Evolutionary conservation across 495 filamentous ascomycete species (phyloP).

Genomic region (Trichoderma orchidacearum): DNA sequence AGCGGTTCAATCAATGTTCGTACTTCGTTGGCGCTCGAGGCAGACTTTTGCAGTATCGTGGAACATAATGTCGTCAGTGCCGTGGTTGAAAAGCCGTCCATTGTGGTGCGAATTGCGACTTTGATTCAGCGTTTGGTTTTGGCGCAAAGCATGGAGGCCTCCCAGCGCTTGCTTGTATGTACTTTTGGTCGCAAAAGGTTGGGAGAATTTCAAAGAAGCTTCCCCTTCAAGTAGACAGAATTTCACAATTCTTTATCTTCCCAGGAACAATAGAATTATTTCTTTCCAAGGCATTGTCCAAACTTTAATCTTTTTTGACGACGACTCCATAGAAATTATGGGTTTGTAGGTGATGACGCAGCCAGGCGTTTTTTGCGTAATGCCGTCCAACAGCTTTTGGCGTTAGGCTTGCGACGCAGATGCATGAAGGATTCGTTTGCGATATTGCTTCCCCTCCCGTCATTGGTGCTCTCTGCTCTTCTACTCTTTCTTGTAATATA

Average conservation of each 20-base stretch:
- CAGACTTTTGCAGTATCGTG: neutral
- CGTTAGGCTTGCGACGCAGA: neutral
- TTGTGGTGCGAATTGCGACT: neutral
- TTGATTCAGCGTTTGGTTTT: too few relatives aligned
- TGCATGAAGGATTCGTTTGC: too few relatives aligned
- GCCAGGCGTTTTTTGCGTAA: neutral
- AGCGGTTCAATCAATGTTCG: neutral
- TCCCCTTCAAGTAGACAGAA: neutral
- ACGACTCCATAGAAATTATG: neutral
- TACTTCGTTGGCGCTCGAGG: neutral
- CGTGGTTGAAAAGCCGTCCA: neutral
- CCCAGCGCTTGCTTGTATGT: too few relatives aligned
- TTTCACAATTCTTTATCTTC: too few relatives aligned
- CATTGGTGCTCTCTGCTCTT: too few relatives aligned
- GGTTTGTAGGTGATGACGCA: neutral
- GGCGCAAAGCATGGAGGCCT: too few relatives aligned
- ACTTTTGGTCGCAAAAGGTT: too few relatives aligned
- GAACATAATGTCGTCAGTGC: neutral
- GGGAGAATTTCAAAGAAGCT: too few relatives aligned
- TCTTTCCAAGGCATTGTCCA: neutral
- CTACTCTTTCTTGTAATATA: too few relatives aligned
- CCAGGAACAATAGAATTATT: neutral
- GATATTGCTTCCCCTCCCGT: too few relatives aligned
- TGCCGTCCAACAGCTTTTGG: neutral
- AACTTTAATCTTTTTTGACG: neutral